Base-by-base conservation (phyloP, 352 stramenopile genomes). In the Phytophthora podocarpi region DNA sequence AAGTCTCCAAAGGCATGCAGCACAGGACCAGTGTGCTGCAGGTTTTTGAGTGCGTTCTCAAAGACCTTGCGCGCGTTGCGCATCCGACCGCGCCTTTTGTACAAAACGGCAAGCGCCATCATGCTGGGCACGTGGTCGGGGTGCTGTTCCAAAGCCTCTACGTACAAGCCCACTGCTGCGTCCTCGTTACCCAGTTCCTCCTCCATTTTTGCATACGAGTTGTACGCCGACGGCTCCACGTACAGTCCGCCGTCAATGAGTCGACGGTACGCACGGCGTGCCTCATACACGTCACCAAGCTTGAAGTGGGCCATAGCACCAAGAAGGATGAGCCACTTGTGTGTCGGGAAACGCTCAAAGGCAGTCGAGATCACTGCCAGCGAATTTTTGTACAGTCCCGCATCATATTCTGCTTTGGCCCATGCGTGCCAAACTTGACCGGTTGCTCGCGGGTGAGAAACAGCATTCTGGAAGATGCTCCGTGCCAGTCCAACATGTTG, bases 371-470 rank as follows among this genome's bases (percentile, higher is more conserved):
- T 67, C 28, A 96, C 84, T 13, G 72, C 79, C n/a, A 93, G 50
- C 13, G 78, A 62, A 57, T 93, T 90, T 48, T 86, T 82, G 69
- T 85, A 94, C 24, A 90, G 60, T 18, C 87, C 87, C 43, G 73
- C 72, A 36, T 93, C 82, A 40, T 76, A 96, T 64, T 96, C 87
- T 39, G 85, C 80, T 61, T 96, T 91, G 21, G 81, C 87, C 85
- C 85, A 96, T 36, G 87, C 87, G 50, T 96, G 87, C 81, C 84
- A 96, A 13, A 96, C 85, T 63, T 96, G 82, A 21, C 76, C 81
- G 2, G 78, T 89, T 5, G 76, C 81, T 39, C 77, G 59, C 9
- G 70, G 64, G 45, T 89, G 78, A n/a, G 68, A 55, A 0, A 74
- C 74, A 11, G 80, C 80, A 3, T 41, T 64, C 26, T 80, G 67